Evolutionary conservation across 805 yeast genomes (phyloP).

Genomic region (Wickerhamiella australiensis): DNA sequence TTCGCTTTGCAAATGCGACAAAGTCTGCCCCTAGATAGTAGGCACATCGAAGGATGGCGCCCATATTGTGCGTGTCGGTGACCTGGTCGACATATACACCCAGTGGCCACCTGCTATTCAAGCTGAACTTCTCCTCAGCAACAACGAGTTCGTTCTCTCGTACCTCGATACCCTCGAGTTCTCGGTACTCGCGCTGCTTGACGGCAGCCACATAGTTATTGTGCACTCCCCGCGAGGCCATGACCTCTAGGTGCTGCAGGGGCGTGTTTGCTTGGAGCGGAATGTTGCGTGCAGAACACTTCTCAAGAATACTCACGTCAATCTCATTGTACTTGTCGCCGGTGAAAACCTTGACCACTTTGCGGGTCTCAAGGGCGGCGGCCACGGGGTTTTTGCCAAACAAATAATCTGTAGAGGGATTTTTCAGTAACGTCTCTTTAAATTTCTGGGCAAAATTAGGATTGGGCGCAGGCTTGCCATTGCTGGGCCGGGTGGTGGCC

Average conservation of each 20-base stretch:
- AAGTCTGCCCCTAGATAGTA: constrained; percentile 76
- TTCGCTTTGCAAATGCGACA: constrained; percentile 52
- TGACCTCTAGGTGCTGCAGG: constrained; percentile 44
- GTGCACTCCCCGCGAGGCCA: constrained; percentile 62
- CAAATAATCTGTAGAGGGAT: constrained; percentile 52
- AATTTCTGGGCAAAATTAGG: constrained; percentile 16
- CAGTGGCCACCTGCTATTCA: constrained; percentile 37
- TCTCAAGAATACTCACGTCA: constrained; percentile 34
- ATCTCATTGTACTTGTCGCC: constrained; percentile 31
- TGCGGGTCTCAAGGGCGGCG: constrained; percentile 55
- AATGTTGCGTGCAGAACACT: constrained; percentile 38
- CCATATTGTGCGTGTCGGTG: constrained; percentile 78
- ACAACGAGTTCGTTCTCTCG: constrained; percentile 20
- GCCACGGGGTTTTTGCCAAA: constrained; percentile 66
- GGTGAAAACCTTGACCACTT: constrained; percentile 39
- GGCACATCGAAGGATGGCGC: constrained; percentile 71
- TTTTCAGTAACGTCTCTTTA: constrained; percentile 5
- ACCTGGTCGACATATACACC: constrained; percentile 69
- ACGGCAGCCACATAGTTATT: constrained; percentile 70
- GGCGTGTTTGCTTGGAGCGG: constrained; percentile 30
- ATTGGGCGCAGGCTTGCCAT: constrained; percentile 9
- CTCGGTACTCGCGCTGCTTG: constrained; percentile 36
- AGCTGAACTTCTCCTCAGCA: background rate
- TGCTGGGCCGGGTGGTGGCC: background rate
- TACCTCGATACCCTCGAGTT: constrained; percentile 15